These are phyloP conservation scores for Lactarius deliciosus DNA, from an alignment of 768 basidiomycete species.

Conservation along the genomic window DNA sequence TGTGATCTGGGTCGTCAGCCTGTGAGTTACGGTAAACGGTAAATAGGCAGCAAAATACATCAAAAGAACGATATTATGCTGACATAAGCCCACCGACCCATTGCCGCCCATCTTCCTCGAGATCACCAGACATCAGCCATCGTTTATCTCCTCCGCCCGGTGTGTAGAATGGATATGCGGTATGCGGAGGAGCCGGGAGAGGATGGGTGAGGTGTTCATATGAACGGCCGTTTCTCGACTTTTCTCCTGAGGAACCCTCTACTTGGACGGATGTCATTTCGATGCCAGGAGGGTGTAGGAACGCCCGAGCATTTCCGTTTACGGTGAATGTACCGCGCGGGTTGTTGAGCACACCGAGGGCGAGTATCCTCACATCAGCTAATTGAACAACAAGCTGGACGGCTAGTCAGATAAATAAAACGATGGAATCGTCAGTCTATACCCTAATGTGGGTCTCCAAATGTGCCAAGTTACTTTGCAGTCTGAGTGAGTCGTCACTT, in stretches of 20 bases:
- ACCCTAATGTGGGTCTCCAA: constrained; percentile 68
- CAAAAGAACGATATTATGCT: constrained; percentile 27
- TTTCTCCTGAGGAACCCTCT: constrained; percentile 4
- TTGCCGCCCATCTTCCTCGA: constrained; percentile 58
- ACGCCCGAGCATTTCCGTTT: constrained; percentile 65
- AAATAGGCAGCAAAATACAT: background rate
- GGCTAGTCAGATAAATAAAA: constrained; percentile 2
- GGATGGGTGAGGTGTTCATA: constrained; percentile 53
- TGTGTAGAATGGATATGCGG: constrained; percentile 72
- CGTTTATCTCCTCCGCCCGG: constrained; percentile 66
- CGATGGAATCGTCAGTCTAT: constrained; percentile 31
- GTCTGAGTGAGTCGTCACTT: constrained; percentile 39
- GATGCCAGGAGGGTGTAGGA: constrained; percentile 71
- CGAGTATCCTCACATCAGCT: constrained; percentile 69
- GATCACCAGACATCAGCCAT: constrained; percentile 52
- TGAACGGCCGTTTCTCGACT: background rate
- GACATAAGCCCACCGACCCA: constrained; percentile 78
- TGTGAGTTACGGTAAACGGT: constrained; percentile 31
- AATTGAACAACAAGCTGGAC: constrained; percentile 65
- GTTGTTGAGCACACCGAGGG: constrained; percentile 61
- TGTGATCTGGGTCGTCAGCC: constrained; percentile 62
- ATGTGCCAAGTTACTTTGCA: constrained; percentile 67
- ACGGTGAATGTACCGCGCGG: constrained; percentile 56
- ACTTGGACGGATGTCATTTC: constrained; percentile 33
- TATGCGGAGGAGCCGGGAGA: constrained; percentile 52